Percentiles rank a stretch among this genome's conserved stretches.
Evolutionary conservation across 2,329 filamentous ascomycete genomes (phyloP).

Genomic region (Colletotrichum noveboracense): DNA sequence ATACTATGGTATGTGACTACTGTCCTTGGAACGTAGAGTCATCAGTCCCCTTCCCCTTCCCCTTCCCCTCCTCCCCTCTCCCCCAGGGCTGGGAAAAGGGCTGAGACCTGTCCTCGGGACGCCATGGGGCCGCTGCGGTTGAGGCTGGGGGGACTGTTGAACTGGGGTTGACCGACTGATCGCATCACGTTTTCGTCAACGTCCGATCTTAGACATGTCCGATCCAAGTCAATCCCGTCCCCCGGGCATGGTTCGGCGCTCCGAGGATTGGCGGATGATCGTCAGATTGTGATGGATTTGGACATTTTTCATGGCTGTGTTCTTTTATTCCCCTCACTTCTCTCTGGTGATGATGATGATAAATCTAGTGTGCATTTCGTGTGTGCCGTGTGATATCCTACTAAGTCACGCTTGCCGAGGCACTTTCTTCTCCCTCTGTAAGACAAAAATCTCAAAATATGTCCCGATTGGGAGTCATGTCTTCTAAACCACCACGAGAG

Average conservation of each 20-base stretch:
- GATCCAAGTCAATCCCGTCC: background rate
- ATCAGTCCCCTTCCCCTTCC: background rate
- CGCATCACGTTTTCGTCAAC: conserved; percentile 11
- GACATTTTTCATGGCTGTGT: background rate
- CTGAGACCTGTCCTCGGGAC: background rate
- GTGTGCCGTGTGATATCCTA: background rate
- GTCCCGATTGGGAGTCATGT: conserved; percentile 1
- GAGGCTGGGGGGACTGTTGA: background rate
- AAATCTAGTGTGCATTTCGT: background rate
- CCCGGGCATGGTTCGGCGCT: background rate
- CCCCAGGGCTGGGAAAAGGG: background rate
- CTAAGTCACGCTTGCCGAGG: background rate
- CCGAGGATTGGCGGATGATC: background rate
- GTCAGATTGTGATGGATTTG: background rate
- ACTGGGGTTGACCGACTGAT: background rate
- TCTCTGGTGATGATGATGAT: background rate
- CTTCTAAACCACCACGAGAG: background rate
- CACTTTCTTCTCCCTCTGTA: background rate
- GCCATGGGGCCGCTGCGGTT: background rate
- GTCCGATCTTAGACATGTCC: background rate
- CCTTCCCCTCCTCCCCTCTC: background rate
- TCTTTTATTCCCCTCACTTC: background rate
- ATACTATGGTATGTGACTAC: background rate
- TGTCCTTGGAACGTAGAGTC: background rate
- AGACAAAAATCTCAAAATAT: conserved; percentile 9